Conservation (phyloP, 208 protist species). For the Crithidia sp. region DNA sequence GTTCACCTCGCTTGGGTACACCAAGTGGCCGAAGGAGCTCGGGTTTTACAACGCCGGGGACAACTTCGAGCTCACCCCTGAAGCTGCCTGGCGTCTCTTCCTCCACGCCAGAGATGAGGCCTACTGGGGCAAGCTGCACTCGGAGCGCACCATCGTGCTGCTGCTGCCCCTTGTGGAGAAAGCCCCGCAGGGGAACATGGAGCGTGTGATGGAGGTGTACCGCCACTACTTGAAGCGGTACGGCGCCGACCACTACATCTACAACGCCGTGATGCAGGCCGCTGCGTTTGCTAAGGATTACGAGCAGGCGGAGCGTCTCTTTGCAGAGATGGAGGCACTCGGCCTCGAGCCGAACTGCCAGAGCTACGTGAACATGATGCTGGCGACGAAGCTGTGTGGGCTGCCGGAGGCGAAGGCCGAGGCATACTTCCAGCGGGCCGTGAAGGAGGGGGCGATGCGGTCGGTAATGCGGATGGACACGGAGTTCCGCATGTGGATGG, state of each 20-base stretch:
- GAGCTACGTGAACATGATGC: conserved; percentile 93
- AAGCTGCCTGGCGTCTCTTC: conserved; percentile 80
- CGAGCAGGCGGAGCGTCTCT: conserved; percentile 63
- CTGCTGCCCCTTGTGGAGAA: conserved; percentile 84
- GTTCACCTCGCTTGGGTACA: conserved; percentile 85
- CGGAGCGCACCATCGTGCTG: conserved; percentile 81
- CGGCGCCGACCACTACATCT: conserved; percentile 91
- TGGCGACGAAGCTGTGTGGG: conserved; percentile 67
- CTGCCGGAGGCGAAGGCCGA: conserved; percentile 66
- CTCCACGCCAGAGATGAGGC: conserved; percentile 63
- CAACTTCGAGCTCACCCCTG: conserved; percentile 91
- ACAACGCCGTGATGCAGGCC: conserved; percentile 93
- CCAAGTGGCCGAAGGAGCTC: conserved; percentile 90
- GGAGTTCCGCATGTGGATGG: conserved; percentile 92
- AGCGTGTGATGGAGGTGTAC: conserved; percentile 76
- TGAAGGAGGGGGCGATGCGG: conserved; percentile 58
- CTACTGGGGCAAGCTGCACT: conserved; percentile 84
- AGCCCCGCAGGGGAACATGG: conserved; percentile 69
- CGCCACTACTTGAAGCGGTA: conserved; percentile 87
- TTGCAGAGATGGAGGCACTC: conserved; percentile 73
- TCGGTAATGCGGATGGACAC: conserved; percentile 88
- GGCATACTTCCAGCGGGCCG: conserved; percentile 75
- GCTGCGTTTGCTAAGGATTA: conserved; percentile 83
- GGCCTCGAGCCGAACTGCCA: conserved; percentile 87
- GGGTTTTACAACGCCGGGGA: conserved; percentile 92